Evolutionary conservation across 768 basidiomycete species (phyloP).

Genomic region (Infundibulicybe gibba): DNA sequence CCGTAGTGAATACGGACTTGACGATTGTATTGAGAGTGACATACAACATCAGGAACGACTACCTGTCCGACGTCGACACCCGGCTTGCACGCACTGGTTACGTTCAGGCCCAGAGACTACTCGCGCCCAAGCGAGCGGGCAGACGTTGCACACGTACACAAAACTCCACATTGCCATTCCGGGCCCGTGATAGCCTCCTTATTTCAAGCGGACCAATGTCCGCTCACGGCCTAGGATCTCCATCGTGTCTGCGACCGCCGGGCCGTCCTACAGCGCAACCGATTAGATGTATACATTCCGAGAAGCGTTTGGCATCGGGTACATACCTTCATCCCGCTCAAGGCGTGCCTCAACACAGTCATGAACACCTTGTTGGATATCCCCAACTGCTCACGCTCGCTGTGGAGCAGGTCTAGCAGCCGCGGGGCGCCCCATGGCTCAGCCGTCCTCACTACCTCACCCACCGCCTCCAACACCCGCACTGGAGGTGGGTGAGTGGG

Average conservation of each 20-base stretch:
- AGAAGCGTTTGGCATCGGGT: background rate
- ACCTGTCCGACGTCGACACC: too few relatives aligned
- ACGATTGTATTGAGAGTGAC: too few relatives aligned
- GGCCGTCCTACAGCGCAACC: constrained; percentile 37
- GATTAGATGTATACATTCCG: background rate
- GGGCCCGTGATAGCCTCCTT: too few relatives aligned
- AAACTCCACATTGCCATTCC: too few relatives aligned
- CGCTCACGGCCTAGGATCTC: constrained; percentile 38
- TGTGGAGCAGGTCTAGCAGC: constrained; percentile 15
- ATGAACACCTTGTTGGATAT: constrained; percentile 49
- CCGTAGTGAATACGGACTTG: too few relatives aligned
- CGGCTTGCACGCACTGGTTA: too few relatives aligned
- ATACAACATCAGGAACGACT: too few relatives aligned
- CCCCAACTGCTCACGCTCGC: constrained; percentile 26
- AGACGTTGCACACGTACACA: too few relatives aligned
- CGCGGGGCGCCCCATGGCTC: background rate
- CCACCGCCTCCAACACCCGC: background rate
- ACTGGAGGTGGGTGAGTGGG: too few relatives aligned
- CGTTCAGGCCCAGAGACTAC: too few relatives aligned
- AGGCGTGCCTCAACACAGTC: constrained; percentile 68
- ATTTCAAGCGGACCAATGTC: constrained; percentile 29
- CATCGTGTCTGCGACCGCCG: constrained; percentile 42
- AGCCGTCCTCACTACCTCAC: background rate
- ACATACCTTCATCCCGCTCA: constrained; percentile 83
- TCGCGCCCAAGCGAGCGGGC: too few relatives aligned